Evolutionary conservation across 495 filamentous ascomycete species (phyloP).

Genomic region (Neurospora tetraspora): DNA sequence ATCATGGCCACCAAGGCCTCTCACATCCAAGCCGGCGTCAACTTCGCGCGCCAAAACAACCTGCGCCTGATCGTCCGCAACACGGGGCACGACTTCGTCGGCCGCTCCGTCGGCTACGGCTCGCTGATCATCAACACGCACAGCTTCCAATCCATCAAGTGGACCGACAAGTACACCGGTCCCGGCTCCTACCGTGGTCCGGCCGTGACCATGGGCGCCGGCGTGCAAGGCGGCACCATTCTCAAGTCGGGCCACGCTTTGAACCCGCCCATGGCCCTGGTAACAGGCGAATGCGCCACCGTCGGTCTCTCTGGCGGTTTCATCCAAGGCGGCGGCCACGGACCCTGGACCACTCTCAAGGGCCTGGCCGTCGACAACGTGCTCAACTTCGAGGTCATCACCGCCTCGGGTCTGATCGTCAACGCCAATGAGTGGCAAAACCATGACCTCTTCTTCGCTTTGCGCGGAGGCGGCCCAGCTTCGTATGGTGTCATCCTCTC

Average conservation of each 20-base stretch:
- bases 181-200: slow-evolving; percentile 17
- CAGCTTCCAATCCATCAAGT: slow-evolving; percentile 40
- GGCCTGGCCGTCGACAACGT: slow-evolving; percentile 51
- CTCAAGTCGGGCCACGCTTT: slow-evolving; percentile 32
- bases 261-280: slow-evolving; percentile 30
- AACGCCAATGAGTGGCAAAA: slow-evolving; percentile 39
- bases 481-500: slow-evolving; percentile 48
- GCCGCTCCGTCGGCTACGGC: slow-evolving; percentile 45
- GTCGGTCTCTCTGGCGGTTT: slow-evolving; percentile 43
- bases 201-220: slow-evolving; percentile 47
- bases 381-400: slow-evolving; percentile 43
- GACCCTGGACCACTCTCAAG: slow-evolving; percentile 41
- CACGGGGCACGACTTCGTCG: slow-evolving; percentile 49
- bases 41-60: slow-evolving; percentile 43
- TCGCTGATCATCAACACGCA: slow-evolving; percentile 54
- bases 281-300: slow-evolving; percentile 40
- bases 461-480: slow-evolving; percentile 45
- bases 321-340: slow-evolving; percentile 56
- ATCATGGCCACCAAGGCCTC: slow-evolving; percentile 32
- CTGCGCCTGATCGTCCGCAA: slow-evolving; percentile 52
- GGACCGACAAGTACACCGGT: slow-evolving; percentile 29
- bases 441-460: slow-evolving; percentile 47
- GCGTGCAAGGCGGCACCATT: slow-evolving; percentile 41
- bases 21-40: slow-evolving; percentile 39
- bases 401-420: slow-evolving; percentile 40